Percentiles rank a stretch among this genome's conserved stretches.
These are phyloP conservation scores for Emydomyces testavorans DNA, from an alignment of 2,329 filamentous ascomycete species.

Conservation along the genomic window DNA sequence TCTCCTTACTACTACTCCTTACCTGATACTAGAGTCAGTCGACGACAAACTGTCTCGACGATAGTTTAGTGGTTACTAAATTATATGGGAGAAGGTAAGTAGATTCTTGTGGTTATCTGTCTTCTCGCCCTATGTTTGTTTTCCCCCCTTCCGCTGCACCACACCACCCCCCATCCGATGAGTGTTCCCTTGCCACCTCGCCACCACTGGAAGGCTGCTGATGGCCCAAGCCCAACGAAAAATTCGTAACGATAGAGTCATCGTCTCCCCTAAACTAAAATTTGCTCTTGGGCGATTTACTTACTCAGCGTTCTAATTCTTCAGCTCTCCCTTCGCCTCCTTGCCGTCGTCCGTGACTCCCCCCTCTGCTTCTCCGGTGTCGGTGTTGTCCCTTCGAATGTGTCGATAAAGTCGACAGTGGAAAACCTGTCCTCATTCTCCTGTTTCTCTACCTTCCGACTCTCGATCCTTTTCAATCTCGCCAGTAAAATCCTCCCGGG, in stretches of 20 bases:
- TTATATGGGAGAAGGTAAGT: too few species aligned
- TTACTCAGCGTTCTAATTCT: not conserved
- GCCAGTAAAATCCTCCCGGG: not conserved
- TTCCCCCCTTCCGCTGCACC: not conserved
- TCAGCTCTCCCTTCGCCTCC: not conserved
- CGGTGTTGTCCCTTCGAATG: constrained; percentile 1
- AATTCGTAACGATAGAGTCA: constrained; percentile 1
- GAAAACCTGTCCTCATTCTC: not conserved
- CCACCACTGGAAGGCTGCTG: not conserved
- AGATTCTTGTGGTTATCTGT: not conserved
- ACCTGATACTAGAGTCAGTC: not conserved
- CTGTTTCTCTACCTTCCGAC: not conserved
- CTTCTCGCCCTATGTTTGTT: constrained; percentile 3
- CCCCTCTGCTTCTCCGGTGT: not conserved
- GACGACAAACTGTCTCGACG: too few species aligned
- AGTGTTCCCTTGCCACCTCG: not conserved
- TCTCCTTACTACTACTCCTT: not conserved
- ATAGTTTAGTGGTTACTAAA: too few species aligned
- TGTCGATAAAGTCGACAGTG: not conserved
- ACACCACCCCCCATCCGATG: not conserved
- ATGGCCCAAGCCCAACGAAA: not conserved
- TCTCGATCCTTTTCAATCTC: not conserved
- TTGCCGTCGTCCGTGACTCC: constrained; percentile 2
- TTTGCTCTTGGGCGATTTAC: not conserved
- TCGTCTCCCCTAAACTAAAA: not conserved